Evolutionary conservation across 1,139 yeast genomes (phyloP).

Genomic region (Nadsonia starkeyi-henricii): DNA sequence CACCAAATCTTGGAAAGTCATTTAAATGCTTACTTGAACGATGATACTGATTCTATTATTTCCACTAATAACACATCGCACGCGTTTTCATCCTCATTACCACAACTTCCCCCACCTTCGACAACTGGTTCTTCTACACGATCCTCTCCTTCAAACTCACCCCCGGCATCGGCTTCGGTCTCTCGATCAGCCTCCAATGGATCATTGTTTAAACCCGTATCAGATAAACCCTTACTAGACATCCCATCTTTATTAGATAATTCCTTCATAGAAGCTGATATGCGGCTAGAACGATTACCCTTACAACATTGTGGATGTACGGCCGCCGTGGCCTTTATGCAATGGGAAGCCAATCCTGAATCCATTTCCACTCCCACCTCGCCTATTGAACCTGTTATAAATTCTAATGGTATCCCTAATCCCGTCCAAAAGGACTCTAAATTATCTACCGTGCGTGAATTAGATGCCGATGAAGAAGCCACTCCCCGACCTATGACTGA

Average conservation of each 20-base stretch:
- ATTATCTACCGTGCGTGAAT: background rate
- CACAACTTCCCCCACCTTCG: background rate
- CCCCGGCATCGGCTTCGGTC: slow-evolving; percentile 1
- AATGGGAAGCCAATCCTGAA: slow-evolving; percentile 55
- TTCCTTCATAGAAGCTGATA: slow-evolving; percentile 61
- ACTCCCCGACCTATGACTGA: too few relatives aligned
- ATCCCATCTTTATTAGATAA: slow-evolving; percentile 18
- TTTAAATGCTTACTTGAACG: slow-evolving; percentile 23
- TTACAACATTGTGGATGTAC: slow-evolving; percentile 74
- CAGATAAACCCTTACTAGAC: slow-evolving; percentile 1
- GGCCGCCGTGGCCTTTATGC: slow-evolving; percentile 82
- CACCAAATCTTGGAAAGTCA: slow-evolving; percentile 52
- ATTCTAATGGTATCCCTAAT: background rate
- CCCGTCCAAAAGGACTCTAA: background rate
- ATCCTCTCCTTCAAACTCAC: slow-evolving; percentile 1
- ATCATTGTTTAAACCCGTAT: background rate
- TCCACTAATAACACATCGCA: background rate
- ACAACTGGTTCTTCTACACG: slow-evolving; percentile 2
- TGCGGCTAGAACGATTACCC: slow-evolving; percentile 38
- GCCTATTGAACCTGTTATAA: background rate
- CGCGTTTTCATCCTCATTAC: background rate
- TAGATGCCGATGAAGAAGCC: background rate
- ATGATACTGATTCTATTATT: slow-evolving; percentile 11
- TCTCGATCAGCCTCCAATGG: background rate
- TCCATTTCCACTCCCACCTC: slow-evolving; percentile 1